A percentile compares a stretch with the other conserved stretches of the same genome.
These are phyloP conservation scores for Fusarium tanahbumbuense DNA, from an alignment of 2,329 filamentous ascomycete genomes.

Conservation along the genomic window DNA sequence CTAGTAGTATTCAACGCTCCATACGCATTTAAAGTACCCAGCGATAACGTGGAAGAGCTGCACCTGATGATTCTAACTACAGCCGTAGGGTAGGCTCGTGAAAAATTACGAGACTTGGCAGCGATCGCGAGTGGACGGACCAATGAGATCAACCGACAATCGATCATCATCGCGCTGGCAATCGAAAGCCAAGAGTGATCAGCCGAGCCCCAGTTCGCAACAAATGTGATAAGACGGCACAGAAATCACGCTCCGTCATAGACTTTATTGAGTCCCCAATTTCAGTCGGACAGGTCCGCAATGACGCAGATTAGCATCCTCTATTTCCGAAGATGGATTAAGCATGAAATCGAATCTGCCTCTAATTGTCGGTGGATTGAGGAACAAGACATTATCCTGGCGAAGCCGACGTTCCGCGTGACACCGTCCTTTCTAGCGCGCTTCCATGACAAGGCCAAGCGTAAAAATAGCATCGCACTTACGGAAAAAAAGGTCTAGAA, in stretches of 20 bases:
- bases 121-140: neutral
- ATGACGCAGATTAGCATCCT: slow-evolving; percentile 3
- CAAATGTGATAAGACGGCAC: neutral
- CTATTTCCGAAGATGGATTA: neutral
- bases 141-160: neutral
- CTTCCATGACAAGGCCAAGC: neutral
- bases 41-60: no score
- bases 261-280: neutral
- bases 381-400: neutral
- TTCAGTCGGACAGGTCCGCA: neutral
- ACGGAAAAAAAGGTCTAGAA: slow-evolving; percentile 20
- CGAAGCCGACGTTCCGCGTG: neutral
- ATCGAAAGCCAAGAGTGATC: neutral
- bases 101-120: neutral
- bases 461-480: slow-evolving; percentile 24
- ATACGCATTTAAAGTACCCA: no score
- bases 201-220: neutral
- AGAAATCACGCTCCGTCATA: neutral
- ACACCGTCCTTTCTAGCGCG: slow-evolving; percentile 3
- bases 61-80: neutral
- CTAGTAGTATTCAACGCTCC: no score
- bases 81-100: neutral
- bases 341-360: slow-evolving; percentile 10
- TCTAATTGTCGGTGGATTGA: neutral
- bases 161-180: neutral